phyloP scores from a whole-genome alignment of 2,329 filamentous ascomycete genomes.

The Colletotrichum sidae region DNA sequence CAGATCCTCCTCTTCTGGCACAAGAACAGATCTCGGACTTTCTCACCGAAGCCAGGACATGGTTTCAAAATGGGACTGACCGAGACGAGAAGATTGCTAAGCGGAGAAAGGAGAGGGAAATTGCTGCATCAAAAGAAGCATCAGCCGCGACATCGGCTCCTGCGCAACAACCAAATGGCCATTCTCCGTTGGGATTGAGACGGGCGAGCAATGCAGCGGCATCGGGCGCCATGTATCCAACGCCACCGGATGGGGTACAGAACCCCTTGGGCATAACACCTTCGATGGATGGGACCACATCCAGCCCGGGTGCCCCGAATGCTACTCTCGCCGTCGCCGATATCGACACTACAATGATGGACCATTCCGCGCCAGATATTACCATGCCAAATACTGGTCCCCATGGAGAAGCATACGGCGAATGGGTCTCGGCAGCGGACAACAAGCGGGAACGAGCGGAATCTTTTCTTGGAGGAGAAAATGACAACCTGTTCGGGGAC shows the following conservation, averaged over 20 bases:
- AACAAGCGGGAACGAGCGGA: constrained; percentile 58
- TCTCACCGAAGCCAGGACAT: constrained; percentile 59
- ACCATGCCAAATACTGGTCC: constrained; percentile 43
- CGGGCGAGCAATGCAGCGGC: constrained; percentile 59
- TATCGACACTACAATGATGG: constrained; percentile 48
- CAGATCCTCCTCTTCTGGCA: constrained; percentile 52
- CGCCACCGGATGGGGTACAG: constrained; percentile 75
- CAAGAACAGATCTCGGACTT: constrained; percentile 61
- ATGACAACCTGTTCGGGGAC: constrained; percentile 75
- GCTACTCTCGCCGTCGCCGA: constrained; percentile 44
- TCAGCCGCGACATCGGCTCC: constrained; percentile 52
- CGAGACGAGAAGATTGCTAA: constrained; percentile 60
- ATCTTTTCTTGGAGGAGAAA: constrained; percentile 57
- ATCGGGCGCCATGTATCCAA: constrained; percentile 74
- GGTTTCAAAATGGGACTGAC: constrained; percentile 58
- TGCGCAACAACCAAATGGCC: constrained; percentile 57
- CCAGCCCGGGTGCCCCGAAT: constrained; percentile 64
- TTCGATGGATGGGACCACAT: constrained; percentile 65
- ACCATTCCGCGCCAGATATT: constrained; percentile 40
- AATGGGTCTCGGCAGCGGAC: constrained; percentile 56
- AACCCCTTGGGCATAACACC: constrained; percentile 64
- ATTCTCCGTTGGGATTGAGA: constrained; percentile 64
- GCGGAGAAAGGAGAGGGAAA: constrained; percentile 64
- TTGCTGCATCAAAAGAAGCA: constrained; percentile 54
- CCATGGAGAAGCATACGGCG: constrained; percentile 46